Percentiles rank a stretch among this genome's conserved stretches.
Conservation (phyloP, 2,329 filamentous ascomycete species). For the Xylariaceae sp. region DNA sequence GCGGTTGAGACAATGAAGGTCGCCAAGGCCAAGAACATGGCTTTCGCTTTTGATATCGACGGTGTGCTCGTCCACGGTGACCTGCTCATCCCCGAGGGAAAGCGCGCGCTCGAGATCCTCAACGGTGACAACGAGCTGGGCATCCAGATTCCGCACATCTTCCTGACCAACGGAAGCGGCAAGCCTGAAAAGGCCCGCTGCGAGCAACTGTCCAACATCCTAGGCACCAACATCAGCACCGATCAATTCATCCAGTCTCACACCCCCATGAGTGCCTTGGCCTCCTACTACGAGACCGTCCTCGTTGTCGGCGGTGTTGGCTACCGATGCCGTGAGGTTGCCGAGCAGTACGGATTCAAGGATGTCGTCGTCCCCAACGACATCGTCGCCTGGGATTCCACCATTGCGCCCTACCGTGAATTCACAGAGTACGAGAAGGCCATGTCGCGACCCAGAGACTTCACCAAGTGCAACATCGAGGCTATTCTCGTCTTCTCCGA, state of each 20-base stretch:
- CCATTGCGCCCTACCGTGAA: conserved; percentile 62
- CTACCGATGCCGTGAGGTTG: conserved; percentile 67
- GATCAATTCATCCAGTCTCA: conserved; percentile 75
- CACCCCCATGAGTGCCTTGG: conserved; percentile 69
- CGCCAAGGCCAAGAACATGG: conserved; percentile 68
- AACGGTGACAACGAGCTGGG: conserved; percentile 73
- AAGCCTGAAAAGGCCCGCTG: conserved; percentile 63
- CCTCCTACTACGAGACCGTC: conserved; percentile 72
- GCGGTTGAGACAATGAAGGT: conserved; percentile 62
- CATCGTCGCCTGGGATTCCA: conserved; percentile 63
- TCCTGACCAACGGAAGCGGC: conserved; percentile 69
- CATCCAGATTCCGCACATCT: conserved; percentile 71
- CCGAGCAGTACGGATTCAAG: conserved; percentile 68
- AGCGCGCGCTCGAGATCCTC: conserved; percentile 61
- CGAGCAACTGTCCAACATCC: conserved; percentile 62
- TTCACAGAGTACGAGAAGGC: conserved; percentile 64
- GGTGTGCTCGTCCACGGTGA: conserved; percentile 71
- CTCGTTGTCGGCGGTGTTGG: conserved; percentile 71
- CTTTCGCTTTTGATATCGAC: conserved; percentile 75
- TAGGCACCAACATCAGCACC: conserved; percentile 58
- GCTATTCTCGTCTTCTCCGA: conserved; percentile 72
- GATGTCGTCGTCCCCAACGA: conserved; percentile 70
- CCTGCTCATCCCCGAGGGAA: conserved; percentile 62
- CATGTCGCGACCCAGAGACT: conserved; percentile 64
- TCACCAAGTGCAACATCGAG: conserved; percentile 65